phyloP scores from a whole-genome alignment of 1,284 basidiomycete species.

The Amylostereum areolatum region DNA sequence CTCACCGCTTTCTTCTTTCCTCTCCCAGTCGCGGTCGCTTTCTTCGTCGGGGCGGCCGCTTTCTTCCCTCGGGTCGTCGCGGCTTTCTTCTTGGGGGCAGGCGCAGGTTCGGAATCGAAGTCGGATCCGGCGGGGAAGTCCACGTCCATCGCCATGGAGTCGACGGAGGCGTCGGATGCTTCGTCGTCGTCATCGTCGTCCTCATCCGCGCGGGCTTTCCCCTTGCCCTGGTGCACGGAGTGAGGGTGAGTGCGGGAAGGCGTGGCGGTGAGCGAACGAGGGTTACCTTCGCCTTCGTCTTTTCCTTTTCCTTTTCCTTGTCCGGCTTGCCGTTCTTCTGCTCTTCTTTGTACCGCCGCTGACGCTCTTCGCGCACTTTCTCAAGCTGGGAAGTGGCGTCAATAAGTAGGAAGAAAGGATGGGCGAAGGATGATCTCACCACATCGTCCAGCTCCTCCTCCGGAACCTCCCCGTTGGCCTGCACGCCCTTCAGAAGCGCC shows the following conservation, averaged over 20 bases:
- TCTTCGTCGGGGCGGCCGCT: constrained; percentile 25
- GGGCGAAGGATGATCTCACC: constrained; percentile 38
- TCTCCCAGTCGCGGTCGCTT: constrained; percentile 41
- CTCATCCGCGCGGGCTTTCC: constrained; percentile 25
- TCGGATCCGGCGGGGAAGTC: constrained; percentile 34
- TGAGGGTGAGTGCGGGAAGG: no score
- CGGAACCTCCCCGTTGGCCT: constrained; percentile 56
- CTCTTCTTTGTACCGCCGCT: constrained; percentile 51
- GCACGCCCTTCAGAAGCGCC: constrained; percentile 58
- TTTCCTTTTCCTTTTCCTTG: no score
- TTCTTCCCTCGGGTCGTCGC: constrained; percentile 25
- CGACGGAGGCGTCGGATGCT: constrained; percentile 48
- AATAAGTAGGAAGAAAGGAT: neutral
- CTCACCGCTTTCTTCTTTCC: constrained; percentile 45
- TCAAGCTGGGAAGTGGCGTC: constrained; percentile 39
- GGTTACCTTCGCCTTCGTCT: neutral
- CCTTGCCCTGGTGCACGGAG: constrained; percentile 43
- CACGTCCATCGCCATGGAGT: constrained; percentile 76
- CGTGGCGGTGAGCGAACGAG: no score
- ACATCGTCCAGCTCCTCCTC: constrained; percentile 73
- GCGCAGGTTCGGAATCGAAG: constrained; percentile 40
- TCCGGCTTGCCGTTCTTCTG: constrained; percentile 20
- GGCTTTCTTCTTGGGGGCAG: constrained; percentile 44
- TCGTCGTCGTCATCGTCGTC: constrained; percentile 36
- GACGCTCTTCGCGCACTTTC: constrained; percentile 62